Percentiles rank a stretch among this genome's conserved stretches.
These are phyloP conservation scores for Zostera marina DNA, from an alignment of 116 monocot species.

Conservation along the genomic window DNA sequence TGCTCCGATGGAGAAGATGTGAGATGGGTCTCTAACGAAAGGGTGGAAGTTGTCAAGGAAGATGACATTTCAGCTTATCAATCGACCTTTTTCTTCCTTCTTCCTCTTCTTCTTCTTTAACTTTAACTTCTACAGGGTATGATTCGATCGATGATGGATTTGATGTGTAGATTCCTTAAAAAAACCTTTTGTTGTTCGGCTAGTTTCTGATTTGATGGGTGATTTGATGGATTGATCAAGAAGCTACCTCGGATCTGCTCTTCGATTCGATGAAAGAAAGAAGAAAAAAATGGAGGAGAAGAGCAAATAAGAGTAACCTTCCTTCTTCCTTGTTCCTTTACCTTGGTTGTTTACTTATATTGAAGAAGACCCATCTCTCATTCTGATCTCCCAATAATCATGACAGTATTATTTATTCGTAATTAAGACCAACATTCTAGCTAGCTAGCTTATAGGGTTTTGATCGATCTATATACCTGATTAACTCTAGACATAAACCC, in stretches of 20 bases:
- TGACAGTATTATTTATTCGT: too few relatives aligned
- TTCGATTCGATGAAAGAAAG: neutral
- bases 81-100: neutral
- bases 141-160: conserved; percentile 16
- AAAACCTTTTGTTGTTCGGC: neutral
- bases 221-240: conserved; percentile 20
- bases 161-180: conserved; percentile 8
- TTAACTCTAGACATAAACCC: too few relatives aligned
- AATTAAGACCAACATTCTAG: too few relatives aligned
- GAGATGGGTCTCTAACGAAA: conserved; percentile 75
- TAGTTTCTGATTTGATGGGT: conserved; percentile 38
- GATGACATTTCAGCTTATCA: conserved; percentile 5
- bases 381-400: too few relatives aligned
- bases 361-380: too few relatives aligned
- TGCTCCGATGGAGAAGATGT: conserved; percentile 77
- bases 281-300: too few relatives aligned
- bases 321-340: too few relatives aligned
- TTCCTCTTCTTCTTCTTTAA: neutral
- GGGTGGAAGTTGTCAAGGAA: conserved; percentile 9
- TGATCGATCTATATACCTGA: too few relatives aligned
- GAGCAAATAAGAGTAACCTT: too few relatives aligned
- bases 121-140: conserved; percentile 6
- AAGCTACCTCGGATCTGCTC: conserved; percentile 61
- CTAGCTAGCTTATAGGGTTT: too few relatives aligned
- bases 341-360: too few relatives aligned